Percentiles rank a stretch among this genome's conserved stretches.
These are phyloP conservation scores for Populus hybrid DNA, from an alignment of 441 rosid species.

Conservation along the genomic window DNA sequence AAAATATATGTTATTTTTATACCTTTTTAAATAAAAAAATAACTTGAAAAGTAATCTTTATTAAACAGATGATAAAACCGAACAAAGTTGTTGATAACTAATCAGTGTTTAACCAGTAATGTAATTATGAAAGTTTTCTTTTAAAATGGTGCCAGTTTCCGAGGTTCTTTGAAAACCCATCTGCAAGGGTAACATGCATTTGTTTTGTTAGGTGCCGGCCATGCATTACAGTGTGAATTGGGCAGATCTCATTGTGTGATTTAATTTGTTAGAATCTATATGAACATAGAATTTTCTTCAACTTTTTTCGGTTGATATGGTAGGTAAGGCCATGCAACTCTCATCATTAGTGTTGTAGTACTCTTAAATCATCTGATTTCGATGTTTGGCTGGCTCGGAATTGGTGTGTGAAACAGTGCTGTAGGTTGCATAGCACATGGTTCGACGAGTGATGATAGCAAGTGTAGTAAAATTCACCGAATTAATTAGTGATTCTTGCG, in stretches of 20 bases:
- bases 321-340: not conserved
- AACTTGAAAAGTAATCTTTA: too few relatives aligned
- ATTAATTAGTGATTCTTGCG: too few relatives aligned
- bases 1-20: too few relatives aligned
- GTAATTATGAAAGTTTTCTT: not conserved
- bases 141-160: not conserved
- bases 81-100: slow-evolving; percentile 4
- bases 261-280: not conserved
- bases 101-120: not conserved
- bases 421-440: not conserved
- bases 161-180: not conserved
- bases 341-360: not conserved
- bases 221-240: not conserved
- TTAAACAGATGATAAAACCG: too few relatives aligned
- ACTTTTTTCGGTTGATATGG: not conserved
- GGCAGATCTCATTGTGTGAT: not conserved
- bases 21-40: too few relatives aligned
- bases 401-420: not conserved
- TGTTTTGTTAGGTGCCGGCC: not conserved
- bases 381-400: slow-evolving; percentile 2
- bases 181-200: not conserved
- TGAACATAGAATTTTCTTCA: not conserved
- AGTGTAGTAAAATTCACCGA: too few relatives aligned
- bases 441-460: not conserved
- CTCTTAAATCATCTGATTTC: not conserved